Evolutionary conservation across 805 yeast genomes (phyloP), one percentile per base, ranked within the genome.

Genomic region (Ogataea haglerorum): DNA sequence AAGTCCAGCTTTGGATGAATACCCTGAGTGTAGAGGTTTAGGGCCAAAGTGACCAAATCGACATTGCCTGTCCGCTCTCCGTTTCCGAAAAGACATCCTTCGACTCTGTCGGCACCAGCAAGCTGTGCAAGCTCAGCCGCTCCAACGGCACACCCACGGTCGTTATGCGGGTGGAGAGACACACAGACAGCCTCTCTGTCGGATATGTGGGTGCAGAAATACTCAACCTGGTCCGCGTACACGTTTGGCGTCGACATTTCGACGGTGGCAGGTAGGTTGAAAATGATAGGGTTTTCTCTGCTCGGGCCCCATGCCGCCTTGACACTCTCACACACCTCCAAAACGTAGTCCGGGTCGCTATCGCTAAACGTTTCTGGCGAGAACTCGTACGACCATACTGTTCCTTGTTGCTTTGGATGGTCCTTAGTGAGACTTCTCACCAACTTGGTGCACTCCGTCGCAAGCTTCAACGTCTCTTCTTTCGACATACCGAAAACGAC

Each of bases 51-150:
- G 36, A 80, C 79, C 48, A 83, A 68, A 62, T 83, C 91, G 52
- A 83, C 90, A 60, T 83, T 83, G 67, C 91, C 91, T 14, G 91
- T 83, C 67, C 91, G 72, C 70, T 83, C 91, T 66, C 91, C 91
- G 61, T 82, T 83, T 55, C 90, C 90, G 48, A 83, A 83, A 31
- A 83, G 68, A 70, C 90, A 83, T 41, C 91, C 91, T 65, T 83
- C 91, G 33, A 83, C 85, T 68, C 91, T 74, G 64, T 83, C 90
- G 45, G 85, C 91, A 57, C 91, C 91, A 10, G 89, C 91, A 56
- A 83, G 64, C 22, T 80, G 56, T 51, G 88, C 90, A 46, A 83
- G 68, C 61, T 83, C 91, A 27, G 87, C 72, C 13, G 91, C 91
- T 30, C 89, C 91, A 40, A 83, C 89, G 58, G 86, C 89, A 61